Base-by-base conservation (phyloP, 2,329 filamentous ascomycete genomes). In the Leptographium lundbergii region DNA sequence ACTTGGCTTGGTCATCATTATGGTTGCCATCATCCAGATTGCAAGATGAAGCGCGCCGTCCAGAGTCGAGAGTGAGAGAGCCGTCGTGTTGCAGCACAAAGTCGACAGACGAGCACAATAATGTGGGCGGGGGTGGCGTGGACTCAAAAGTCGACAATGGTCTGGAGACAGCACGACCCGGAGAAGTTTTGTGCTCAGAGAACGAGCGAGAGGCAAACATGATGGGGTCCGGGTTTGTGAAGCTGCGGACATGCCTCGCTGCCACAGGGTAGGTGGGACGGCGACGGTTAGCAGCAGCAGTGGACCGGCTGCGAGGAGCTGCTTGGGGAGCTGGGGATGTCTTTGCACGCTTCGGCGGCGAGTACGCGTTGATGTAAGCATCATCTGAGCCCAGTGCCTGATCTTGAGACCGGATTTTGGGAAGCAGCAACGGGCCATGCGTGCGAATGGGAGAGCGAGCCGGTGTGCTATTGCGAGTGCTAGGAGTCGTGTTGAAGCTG, bases 381-480 rank as follows among this genome's bases (percentile, higher is more conserved):
- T 75, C 75, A 47, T 75, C 75, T 48, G 81, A 81, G 64, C 85
- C 82, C 62, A 90, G 81, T 62, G 86, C 79, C 72, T 92, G 87
- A 73, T 95, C 90, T 73, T 94, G 90, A 48, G 82, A 82, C 62
- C 90, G 82, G 74, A 95, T 91, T 79, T 91, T 94, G 68, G 90
- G 90, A 36, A 95, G 78, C 61, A 95, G 77, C 55, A 89, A 77
- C 57, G 89, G 89, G 57, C 89, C 89, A 73, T 91, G 86, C 62
- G 89, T 86, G 62, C 85, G 81, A 65, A 91, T 81, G 61, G 89
- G 88, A 39, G 88, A 87, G 63, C 78, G 75, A 48, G 78, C 74
- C 47, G 88, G 88, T 14, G 87, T 91, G 57, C 85, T 87, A 66
- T 82, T 77, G 64, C 81, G 77, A 24, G 86, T 88, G 74, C 81